Evolutionary conservation across 805 yeast species (phyloP), one percentile per base, ranked within the genome.

Genomic region (Metschnikowia sp.): DNA sequence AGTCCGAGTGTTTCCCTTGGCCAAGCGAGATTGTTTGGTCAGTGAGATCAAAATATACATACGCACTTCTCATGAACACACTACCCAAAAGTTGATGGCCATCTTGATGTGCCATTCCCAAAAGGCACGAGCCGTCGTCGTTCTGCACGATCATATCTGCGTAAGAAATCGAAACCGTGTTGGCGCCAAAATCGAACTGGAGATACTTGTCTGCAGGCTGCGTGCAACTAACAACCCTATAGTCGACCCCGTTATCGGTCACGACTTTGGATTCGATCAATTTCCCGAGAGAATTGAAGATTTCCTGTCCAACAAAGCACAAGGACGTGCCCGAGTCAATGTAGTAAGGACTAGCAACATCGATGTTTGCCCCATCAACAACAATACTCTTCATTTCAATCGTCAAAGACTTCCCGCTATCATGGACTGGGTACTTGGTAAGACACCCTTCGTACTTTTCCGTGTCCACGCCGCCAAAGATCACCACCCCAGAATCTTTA

Each of bases 401-500:
- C 10, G 39, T 42, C 43, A 50, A 45, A 12, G 48, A 51, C 11
- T 40, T 39, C 19, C 29, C 42, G 12, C 22, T 32, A 8, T 19
- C 39, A 7, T 34, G 42, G 22, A 32, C 45, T 8, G 49, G 45
- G 32, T 45, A 45, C 26, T 45, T 40, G 32, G 45, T 31, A 45
- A 55, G 47, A 13, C 45, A 43, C 29, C 53, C 51, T 10, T 59
- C 38, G 56, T 64, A 70, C 51, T 71, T 72, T 43, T 71, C 69
- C 46, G 65, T 67, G 53, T 71, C 76, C 11, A 70, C 66, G 10
- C 74, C 77, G 7, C 77, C 77, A 59, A 71, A 71, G 44, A 72
- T 60, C 19, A 72, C 52, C 28, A 62, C 56, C 9, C 76, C 77
- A 1, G 62, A 22, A 3, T 43, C 47, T 10, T 64, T 53, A 5